These are phyloP conservation scores for Pilobolus umbonatus DNA, from an alignment of 192 early-diverging fungal genomes.

Conservation along the genomic window DNA sequence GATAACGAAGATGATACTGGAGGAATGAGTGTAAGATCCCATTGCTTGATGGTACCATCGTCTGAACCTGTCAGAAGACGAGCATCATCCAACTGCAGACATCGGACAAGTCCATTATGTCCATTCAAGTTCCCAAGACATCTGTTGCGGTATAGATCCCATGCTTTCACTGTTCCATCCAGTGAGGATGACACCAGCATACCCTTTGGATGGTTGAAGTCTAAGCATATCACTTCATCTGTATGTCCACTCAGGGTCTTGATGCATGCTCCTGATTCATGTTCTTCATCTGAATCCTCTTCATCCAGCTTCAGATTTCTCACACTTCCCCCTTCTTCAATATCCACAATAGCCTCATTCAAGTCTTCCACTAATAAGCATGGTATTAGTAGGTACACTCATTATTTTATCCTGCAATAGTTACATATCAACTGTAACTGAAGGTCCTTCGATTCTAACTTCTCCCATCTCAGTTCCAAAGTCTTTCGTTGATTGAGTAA, in stretches of 20 bases:
- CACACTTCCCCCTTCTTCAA: conserved; percentile 26
- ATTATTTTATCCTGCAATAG: background rate
- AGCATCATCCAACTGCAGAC: conserved; percentile 29
- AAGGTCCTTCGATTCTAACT: conserved; percentile 38
- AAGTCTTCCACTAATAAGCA: conserved; percentile 38
- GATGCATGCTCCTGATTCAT: conserved; percentile 8
- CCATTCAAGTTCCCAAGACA: conserved; percentile 50
- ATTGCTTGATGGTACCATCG: conserved; percentile 27
- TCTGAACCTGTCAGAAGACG: conserved; percentile 33
- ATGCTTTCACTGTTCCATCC: conserved; percentile 66
- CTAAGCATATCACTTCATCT: conserved; percentile 52
- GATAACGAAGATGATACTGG: conserved; percentile 11
- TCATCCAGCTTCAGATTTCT: background rate
- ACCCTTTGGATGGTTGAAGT: conserved; percentile 51
- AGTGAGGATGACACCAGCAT: conserved; percentile 59
- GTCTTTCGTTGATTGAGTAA: conserved; percentile 36
- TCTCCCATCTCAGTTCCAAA: conserved; percentile 39
- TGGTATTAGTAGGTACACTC: background rate
- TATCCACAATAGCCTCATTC: conserved; percentile 37
- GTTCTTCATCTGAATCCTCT: conserved; percentile 13
- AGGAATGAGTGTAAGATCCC: conserved; percentile 25
- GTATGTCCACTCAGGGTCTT: conserved; percentile 57
- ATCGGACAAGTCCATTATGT: conserved; percentile 35
- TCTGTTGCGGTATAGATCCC: conserved; percentile 58
- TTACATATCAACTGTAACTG: conserved; percentile 12